Evolutionary conservation across 2,329 filamentous ascomycete species (phyloP).

Genomic region (Triangularia setosa): DNA sequence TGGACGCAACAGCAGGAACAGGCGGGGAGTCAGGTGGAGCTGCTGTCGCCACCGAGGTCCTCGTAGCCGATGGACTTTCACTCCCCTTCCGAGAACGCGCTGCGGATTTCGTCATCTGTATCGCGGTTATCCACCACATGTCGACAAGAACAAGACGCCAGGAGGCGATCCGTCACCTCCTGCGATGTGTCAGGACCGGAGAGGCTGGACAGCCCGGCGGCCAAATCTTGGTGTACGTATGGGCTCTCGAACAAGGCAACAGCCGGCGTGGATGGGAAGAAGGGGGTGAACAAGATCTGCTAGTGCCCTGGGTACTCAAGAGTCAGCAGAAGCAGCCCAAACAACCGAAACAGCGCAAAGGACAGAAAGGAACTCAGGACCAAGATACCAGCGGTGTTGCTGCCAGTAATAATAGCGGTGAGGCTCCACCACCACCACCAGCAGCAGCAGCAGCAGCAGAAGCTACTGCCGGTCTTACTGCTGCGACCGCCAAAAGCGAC

Average conservation of each 20-base stretch:
- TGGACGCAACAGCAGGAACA: conserved; percentile 12
- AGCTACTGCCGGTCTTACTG: background rate
- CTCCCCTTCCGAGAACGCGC: conserved; percentile 65
- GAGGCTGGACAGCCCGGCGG: conserved; percentile 39
- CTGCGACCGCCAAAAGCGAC: conserved; percentile 5
- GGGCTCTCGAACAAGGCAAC: conserved; percentile 87
- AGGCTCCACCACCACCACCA: conserved; percentile 7
- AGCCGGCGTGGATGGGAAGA: conserved; percentile 88
- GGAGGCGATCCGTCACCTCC: conserved; percentile 66
- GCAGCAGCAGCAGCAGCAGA: background rate
- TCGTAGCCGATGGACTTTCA: conserved; percentile 78
- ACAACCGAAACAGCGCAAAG: conserved; percentile 11
- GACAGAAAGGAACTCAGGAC: conserved; percentile 16
- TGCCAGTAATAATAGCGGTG: conserved; percentile 19
- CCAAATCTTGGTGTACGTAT: conserved; percentile 79
- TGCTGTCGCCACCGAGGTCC: conserved; percentile 52
- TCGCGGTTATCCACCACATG: conserved; percentile 91
- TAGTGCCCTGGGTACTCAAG: conserved; percentile 89
- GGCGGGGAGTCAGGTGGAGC: conserved; percentile 16
- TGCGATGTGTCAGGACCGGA: conserved; percentile 56
- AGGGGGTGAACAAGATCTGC: conserved; percentile 78
- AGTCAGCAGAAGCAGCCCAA: conserved; percentile 29
- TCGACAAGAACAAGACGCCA: conserved; percentile 71
- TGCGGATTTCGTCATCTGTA: conserved; percentile 83
- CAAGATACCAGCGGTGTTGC: conserved; percentile 4